A percentile compares a stretch with the other conserved stretches of the same genome.
These are phyloP conservation scores for Monosiga brevicollis DNA, from an alignment of 78 protist species.

Conservation along the genomic window DNA sequence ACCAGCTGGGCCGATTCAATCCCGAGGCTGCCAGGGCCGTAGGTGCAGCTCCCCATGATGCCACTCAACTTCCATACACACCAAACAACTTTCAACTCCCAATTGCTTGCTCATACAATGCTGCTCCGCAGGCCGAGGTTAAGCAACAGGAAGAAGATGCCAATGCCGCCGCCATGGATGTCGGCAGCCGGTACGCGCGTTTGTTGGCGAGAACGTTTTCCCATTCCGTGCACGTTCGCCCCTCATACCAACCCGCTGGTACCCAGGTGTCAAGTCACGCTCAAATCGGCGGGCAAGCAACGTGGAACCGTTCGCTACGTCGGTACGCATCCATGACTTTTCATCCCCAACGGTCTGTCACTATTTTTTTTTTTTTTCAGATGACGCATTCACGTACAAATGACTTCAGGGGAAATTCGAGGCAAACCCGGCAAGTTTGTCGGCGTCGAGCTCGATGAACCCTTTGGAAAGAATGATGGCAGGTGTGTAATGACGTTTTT, in stretches of 20 bases:
- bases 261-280: too few relatives aligned
- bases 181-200: conserved; percentile 6
- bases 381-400: background rate
- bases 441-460: conserved; percentile 58
- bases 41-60: too few relatives aligned
- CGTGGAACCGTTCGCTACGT: conserved; percentile 40
- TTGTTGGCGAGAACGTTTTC: too few relatives aligned
- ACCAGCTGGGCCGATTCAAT: conserved; percentile 11
- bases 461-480: conserved; percentile 55
- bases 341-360: background rate
- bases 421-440: conserved; percentile 37
- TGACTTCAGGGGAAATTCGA: background rate
- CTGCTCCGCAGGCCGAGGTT: too few relatives aligned
- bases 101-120: too few relatives aligned
- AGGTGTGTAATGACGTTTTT: background rate
- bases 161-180: background rate
- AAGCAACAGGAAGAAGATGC: too few relatives aligned
- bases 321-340: background rate
- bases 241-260: too few relatives aligned
- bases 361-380: too few relatives aligned
- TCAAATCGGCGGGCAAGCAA: background rate
- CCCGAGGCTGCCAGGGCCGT: too few relatives aligned
- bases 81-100: too few relatives aligned
- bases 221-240: too few relatives aligned
- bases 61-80: too few relatives aligned